Evolutionary conservation across 2,329 filamentous ascomycete species (phyloP).

Genomic region (Claviceps sp.): DNA sequence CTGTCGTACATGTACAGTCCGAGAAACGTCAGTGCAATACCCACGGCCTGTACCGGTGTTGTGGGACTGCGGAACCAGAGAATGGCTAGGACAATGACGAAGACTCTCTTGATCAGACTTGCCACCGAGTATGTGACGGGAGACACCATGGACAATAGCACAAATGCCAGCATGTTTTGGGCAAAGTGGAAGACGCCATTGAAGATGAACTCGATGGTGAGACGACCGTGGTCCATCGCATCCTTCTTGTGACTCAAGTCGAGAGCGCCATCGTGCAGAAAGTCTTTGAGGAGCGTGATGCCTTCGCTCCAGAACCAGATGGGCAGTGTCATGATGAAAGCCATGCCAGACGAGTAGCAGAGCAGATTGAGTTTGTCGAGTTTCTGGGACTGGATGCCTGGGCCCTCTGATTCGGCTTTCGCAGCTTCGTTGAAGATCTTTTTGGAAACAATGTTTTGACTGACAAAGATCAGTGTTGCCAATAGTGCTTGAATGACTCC

Average conservation of each 20-base stretch:
- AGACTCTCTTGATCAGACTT: constrained; percentile 90
- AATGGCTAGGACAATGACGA: constrained; percentile 89
- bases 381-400: constrained; percentile 53
- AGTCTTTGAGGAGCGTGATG: constrained; percentile 60
- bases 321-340: constrained; percentile 75
- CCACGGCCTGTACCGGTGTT: constrained; percentile 66
- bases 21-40: constrained; percentile 79
- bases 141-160: constrained; percentile 82
- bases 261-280: constrained; percentile 69
- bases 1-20: constrained; percentile 94
- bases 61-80: constrained; percentile 92
- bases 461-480: constrained; percentile 90
- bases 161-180: constrained; percentile 90
- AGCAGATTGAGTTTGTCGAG: constrained; percentile 93
- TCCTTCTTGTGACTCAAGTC: constrained; percentile 45
- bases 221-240: constrained; percentile 60
- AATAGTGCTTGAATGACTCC: constrained; percentile 83
- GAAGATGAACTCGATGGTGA: constrained; percentile 80
- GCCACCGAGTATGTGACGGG: constrained; percentile 97
- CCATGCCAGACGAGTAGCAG: constrained; percentile 91
- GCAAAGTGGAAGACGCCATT: constrained; percentile 95
- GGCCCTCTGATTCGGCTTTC: constrained; percentile 63
- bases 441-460: constrained; percentile 97
- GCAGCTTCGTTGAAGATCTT: constrained; percentile 92
- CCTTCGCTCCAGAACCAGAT: constrained; percentile 94